Base-by-base conservation (phyloP, 1,284 basidiomycete genomes). In the Athelia psychrophila region DNA sequence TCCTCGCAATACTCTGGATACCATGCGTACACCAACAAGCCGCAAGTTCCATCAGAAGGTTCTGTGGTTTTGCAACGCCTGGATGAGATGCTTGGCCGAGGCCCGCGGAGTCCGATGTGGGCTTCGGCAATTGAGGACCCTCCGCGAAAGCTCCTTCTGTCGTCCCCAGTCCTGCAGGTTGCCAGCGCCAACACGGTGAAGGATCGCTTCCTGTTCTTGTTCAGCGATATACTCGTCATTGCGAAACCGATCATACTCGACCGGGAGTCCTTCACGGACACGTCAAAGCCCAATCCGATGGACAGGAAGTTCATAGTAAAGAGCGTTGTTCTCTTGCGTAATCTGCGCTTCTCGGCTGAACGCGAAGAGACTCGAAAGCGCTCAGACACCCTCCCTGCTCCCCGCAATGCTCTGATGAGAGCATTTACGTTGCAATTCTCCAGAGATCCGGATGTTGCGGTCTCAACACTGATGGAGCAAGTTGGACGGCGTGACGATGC, bases 181-280 rank as follows among this genome's bases (percentile, higher is more conserved):
- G 93, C 94, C 61, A 95, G 95, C 70, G 79, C 86, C 32, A 91
- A 95, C 61, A 95, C 91, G 1, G 91, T 97, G 69, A 98, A 99
- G 68, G 95, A 98, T 64, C 87, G 96, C 9, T 95, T 93, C 74
- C 78, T 99, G 13, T 95, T 98, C 73, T 77, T 99, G 20, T 99
- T 99, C 78, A 92, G 78, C 64, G 97, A 99, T 66, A 80, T 98
- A 46, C 79, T 99, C 44, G 83, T 99, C 64, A 85, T 99, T 55
- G 83, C 88, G 44, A 88, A 93, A 64, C 83, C 88, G 13, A 74
- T 88, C 57, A 67, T 79, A 51, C 75, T 80, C 49, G 84, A 87
- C 57, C 75, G 82, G 57, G 86, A 87, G 57, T 72, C 73, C 32
- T 72, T 84, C 35, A 68, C 81, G 46, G 82, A 86, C 54, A 69